Percentiles rank a stretch among this genome's conserved stretches.
phyloP scores from a whole-genome alignment of 352 stramenopile genomes.

The Phytopythium montanum region DNA sequence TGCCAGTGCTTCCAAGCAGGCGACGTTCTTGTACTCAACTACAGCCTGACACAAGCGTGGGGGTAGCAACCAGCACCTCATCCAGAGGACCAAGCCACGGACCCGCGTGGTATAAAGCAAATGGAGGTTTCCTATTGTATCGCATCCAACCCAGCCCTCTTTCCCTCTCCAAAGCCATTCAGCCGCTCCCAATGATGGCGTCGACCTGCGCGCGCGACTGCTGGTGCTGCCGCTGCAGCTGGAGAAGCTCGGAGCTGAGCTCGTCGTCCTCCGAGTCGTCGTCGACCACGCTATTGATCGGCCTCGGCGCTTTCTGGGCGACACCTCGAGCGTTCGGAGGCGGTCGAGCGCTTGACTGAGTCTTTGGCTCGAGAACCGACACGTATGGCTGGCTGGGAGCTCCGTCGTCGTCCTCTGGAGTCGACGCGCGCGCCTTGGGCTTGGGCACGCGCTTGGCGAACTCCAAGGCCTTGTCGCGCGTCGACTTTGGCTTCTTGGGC shows the following conservation, averaged over 20 bases:
- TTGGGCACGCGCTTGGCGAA: conserved; percentile 85
- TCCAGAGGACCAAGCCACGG: neutral
- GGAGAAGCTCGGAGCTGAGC: conserved; percentile 55
- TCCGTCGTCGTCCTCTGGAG: conserved; percentile 15
- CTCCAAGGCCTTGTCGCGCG: conserved; percentile 60
- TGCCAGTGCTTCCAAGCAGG: conserved; percentile 75
- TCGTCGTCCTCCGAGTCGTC: conserved; percentile 60
- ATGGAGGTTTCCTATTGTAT: neutral
- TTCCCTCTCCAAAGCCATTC: neutral
- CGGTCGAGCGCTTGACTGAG: conserved; percentile 9
- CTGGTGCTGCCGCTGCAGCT: conserved; percentile 70
- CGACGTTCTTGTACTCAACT: conserved; percentile 81
- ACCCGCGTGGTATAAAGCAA: neutral
- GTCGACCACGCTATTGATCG: conserved; percentile 51
- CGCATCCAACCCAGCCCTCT: neutral
- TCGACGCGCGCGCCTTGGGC: conserved; percentile 30
- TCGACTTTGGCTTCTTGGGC: conserved; percentile 48
- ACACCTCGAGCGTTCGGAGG: conserved; percentile 18
- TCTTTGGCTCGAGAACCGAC: neutral
- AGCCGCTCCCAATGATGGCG: conserved; percentile 46
- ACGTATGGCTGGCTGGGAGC: neutral
- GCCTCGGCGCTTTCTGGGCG: conserved; percentile 12
- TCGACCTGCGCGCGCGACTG: conserved; percentile 71
- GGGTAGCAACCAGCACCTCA: conserved; percentile 28
- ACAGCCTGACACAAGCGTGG: conserved; percentile 84